Evolutionary conservation across 2,329 filamentous ascomycete species (phyloP), one percentile per base, ranked within the genome.

Genomic region (Neonectria ditissima): DNA sequence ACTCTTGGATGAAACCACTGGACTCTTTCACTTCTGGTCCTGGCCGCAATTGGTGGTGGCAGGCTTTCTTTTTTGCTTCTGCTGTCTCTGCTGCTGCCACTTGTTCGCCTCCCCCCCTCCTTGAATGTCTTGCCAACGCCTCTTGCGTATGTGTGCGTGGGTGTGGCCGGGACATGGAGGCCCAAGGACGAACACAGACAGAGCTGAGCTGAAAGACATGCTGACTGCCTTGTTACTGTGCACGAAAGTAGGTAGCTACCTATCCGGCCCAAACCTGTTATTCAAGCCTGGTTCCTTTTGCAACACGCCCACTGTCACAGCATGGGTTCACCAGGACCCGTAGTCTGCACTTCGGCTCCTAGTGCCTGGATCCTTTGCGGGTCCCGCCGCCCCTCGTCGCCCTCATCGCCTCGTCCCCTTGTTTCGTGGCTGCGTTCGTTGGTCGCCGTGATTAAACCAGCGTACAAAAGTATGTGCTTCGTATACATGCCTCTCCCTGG

Each of bases 241-340:
- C n/a, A n/a, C n/a, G n/a, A n/a, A n/a, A n/a, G n/a, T n/a, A n/a
- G n/a, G n/a, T 11, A 34, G 24, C 24, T 6, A 26, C 4, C 24
- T 6, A 26, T 4, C 24, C 24, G 6, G 24, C 24, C 32, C 32
- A 5, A 34, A 34, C 32, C 32, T 34, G 32, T 28, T 24, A 14
- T 22, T 24, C 18, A 11, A 32, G 47, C 47, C 47, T 32, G 32
- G 47, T 50, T 32, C 5, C 47, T 34, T 61, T 65, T 64, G 58
- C 66, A 62, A 66, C 52, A 69, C 66, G 52, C 53, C 60, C 58
- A 60, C 47, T 67, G 62, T 69, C 62, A 59, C 65, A 67, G 54
- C 65, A 62, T 65, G 59, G 63, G 52, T 41, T 59, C 55, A 50
- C 48, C 43, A 59, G 53, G 47, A 32, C 58, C 54, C 50, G 48